These are phyloP conservation scores for Colletotrichum tropicicola DNA, from an alignment of 2,329 filamentous ascomycete genomes.

Conservation along the genomic window DNA sequence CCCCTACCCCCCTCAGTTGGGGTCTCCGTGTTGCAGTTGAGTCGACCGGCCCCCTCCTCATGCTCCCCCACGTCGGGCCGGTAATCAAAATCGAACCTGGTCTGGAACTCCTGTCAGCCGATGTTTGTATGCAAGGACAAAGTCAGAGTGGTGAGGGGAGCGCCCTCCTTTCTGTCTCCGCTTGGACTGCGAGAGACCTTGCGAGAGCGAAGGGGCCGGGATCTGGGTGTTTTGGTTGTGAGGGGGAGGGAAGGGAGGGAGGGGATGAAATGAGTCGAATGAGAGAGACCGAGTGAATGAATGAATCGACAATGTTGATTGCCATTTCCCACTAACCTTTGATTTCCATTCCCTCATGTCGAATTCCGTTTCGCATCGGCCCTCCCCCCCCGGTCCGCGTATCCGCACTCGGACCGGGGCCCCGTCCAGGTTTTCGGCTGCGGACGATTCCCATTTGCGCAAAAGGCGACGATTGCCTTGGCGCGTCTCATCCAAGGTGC, in stretches of 20 bases:
- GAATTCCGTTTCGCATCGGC: too few species aligned
- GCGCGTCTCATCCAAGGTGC: constrained; percentile 17
- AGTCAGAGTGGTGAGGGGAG: not conserved
- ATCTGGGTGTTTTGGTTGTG: too few species aligned
- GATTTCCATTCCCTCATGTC: too few species aligned
- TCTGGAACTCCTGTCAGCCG: constrained; percentile 26
- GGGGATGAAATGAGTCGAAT: too few species aligned
- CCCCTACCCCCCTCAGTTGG: not conserved
- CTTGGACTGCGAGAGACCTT: not conserved
- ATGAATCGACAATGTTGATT: too few species aligned
- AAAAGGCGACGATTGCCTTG: constrained; percentile 8
- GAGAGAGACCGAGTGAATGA: too few species aligned
- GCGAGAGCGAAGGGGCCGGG: not conserved
- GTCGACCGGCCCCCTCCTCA: too few species aligned
- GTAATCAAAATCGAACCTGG: constrained; percentile 23
- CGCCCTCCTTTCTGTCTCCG: not conserved
- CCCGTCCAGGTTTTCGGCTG: not conserved
- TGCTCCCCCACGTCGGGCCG: constrained; percentile 23
- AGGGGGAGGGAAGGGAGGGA: too few species aligned
- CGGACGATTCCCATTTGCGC: too few species aligned
- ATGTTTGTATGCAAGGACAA: constrained; percentile 24
- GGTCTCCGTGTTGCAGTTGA: not conserved
- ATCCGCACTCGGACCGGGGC: not conserved
- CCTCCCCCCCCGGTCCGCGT: not conserved
- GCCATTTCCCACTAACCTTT: too few species aligned